phyloP scores from a whole-genome alignment of 2,329 filamentous ascomycete species.

The Diplodia intermedia region DNA sequence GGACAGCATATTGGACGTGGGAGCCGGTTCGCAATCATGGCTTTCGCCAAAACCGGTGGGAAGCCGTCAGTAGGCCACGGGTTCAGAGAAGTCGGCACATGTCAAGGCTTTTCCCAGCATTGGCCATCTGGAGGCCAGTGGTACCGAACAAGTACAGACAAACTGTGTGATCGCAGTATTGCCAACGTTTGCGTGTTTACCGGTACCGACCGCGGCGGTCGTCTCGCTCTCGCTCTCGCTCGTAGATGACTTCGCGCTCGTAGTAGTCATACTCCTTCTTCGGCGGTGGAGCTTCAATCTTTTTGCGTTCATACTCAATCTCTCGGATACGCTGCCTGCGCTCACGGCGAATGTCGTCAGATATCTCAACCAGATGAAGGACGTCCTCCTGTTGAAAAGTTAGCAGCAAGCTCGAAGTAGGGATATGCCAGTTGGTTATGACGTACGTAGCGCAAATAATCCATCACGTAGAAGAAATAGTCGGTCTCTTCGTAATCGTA shows the following conservation, averaged over 20 bases:
- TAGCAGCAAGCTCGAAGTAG: conserved; percentile 39
- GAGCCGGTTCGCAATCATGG: neutral
- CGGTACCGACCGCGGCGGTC: conserved; percentile 57
- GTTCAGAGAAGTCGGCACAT: neutral
- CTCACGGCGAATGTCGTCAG: conserved; percentile 78
- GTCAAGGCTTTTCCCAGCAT: neutral
- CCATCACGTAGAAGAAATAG: conserved; percentile 88
- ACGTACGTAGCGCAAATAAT: conserved; percentile 87
- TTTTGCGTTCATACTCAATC: conserved; percentile 64
- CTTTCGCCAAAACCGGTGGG: neutral
- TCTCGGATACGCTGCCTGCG: conserved; percentile 65
- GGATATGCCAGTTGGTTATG: too few species aligned
- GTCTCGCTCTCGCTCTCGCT: conserved; percentile 47
- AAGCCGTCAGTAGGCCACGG: neutral
- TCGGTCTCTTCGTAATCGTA: conserved; percentile 93
- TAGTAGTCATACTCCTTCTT: conserved; percentile 65
- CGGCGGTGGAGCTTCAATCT: conserved; percentile 11
- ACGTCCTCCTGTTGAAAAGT: conserved; percentile 76
- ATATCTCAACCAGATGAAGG: conserved; percentile 79
- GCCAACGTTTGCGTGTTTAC: conserved; percentile 36
- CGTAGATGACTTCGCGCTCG: conserved; percentile 71
- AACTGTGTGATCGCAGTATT: neutral
- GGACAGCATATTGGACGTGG: conserved; percentile 1
- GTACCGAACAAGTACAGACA: neutral
- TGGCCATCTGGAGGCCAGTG: neutral